A percentile compares a stretch with the other conserved stretches of the same genome.
Conservation (phyloP, 2,329 filamentous ascomycete genomes). For the Alternaria arbusti region DNA sequence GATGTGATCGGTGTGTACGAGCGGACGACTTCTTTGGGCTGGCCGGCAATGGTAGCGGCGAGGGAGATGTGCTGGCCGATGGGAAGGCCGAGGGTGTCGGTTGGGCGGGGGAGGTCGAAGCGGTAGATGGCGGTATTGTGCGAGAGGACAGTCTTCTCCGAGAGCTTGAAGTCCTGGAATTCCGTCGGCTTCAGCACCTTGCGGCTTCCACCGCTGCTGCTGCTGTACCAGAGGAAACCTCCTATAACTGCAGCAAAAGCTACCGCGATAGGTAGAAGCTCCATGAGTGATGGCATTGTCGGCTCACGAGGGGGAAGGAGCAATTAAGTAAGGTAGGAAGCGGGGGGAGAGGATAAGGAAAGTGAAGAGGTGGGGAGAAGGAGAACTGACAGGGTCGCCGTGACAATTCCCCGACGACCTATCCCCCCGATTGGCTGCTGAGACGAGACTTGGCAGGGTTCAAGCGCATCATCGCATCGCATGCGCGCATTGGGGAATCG, state of each 20-base stretch:
- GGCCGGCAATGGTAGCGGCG: slow-evolving; percentile 61
- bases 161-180: slow-evolving; percentile 92
- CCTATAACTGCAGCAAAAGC: slow-evolving; percentile 70
- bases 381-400: slow-evolving; percentile 14
- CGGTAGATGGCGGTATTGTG: slow-evolving; percentile 99
- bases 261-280: slow-evolving; percentile 72
- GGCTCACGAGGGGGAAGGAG: background rate
- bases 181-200: slow-evolving; percentile 84
- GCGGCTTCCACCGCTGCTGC: slow-evolving; percentile 65
- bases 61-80: slow-evolving; percentile 99
- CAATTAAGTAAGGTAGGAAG: background rate
- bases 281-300: slow-evolving; percentile 77
- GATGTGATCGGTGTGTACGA: slow-evolving; percentile 53
- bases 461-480: background rate
- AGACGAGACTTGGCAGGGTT: slow-evolving; percentile 30
- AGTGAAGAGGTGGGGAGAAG: slow-evolving; percentile 4
- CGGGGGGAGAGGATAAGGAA: background rate
- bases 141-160: slow-evolving; percentile 93
- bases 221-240: slow-evolving; percentile 73
- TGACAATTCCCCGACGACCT: slow-evolving; percentile 22
- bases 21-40: slow-evolving; percentile 47
- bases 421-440: slow-evolving; percentile 22
- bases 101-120: slow-evolving; percentile 80
- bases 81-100: slow-evolving; percentile 87
- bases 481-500: background rate